Conservation (phyloP, 169 alveolate species). For the Cystoisospora suis region DNA sequence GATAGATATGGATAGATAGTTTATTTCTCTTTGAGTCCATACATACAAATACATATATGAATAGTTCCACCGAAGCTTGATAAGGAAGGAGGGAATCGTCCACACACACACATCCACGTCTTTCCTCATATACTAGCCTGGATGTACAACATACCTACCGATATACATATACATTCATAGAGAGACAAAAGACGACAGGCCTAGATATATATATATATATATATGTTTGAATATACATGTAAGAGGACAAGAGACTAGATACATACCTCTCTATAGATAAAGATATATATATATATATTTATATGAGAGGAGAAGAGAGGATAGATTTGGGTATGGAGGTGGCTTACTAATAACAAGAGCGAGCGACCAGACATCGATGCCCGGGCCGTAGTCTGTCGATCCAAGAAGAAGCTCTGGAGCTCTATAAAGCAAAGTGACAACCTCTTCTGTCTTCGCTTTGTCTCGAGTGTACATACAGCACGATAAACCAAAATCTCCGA, state of each 20-base stretch:
- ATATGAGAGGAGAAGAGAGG: not conserved
- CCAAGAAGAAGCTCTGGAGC: conserved; percentile 99
- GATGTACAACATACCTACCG: too few species aligned
- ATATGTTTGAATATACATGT: not conserved
- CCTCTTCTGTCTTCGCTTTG: conserved; percentile 39
- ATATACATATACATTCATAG: too few species aligned
- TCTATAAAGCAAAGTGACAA: conserved; percentile 82
- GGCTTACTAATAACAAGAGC: conserved; percentile 96
- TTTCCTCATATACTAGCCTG: too few species aligned
- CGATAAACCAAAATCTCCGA: conserved; percentile 64
- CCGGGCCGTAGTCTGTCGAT: conserved; percentile 95
- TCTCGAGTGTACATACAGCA: not conserved
- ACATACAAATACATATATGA: not conserved
- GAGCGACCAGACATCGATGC: conserved; percentile 95
- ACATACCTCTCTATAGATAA: not conserved
- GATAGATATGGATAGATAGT: too few species aligned
- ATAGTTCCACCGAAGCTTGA: not conserved
- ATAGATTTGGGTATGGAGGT: not conserved
- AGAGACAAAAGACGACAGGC: not conserved
- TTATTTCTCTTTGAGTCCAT: not conserved
- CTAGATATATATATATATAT: not conserved
- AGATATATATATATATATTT: not conserved
- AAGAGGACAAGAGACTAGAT: not conserved
- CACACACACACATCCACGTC: not conserved
- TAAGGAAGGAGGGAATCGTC: not conserved